Conservation (phyloP, 2,329 filamentous ascomycete genomes). For the Alternaria sp. region DNA sequence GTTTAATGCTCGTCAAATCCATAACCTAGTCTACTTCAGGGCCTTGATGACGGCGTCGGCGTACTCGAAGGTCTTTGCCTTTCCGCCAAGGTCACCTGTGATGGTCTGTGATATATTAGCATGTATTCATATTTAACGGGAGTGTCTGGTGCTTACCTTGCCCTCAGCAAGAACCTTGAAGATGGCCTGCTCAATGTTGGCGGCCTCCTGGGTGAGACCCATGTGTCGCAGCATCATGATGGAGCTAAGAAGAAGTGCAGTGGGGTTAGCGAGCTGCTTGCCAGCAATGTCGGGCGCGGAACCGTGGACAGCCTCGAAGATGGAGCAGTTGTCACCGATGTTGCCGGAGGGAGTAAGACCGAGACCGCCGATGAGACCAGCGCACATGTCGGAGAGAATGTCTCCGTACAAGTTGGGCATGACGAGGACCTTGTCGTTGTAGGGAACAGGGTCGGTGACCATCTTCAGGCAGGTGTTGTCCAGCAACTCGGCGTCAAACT, state of each 20-base stretch:
- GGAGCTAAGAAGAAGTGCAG: slow-evolving; percentile 89
- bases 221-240: slow-evolving; percentile 99
- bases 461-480: slow-evolving; percentile 99
- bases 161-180: slow-evolving; percentile 96
- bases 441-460: slow-evolving; percentile 92
- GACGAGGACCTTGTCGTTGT: slow-evolving; percentile 99
- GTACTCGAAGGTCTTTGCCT: slow-evolving; percentile 94
- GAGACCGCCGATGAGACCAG: slow-evolving; percentile 95
- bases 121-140: neutral
- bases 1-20: slow-evolving; percentile 34
- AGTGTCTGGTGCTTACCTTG: slow-evolving; percentile 64
- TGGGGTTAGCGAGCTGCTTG: slow-evolving; percentile 96
- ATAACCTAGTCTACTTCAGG: slow-evolving; percentile 50
- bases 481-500: slow-evolving; percentile 96
- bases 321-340: slow-evolving; percentile 98
- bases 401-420: slow-evolving; percentile 98
- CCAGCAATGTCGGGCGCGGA: slow-evolving; percentile 96
- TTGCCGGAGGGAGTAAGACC: slow-evolving; percentile 97
- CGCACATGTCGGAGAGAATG: slow-evolving; percentile 99
- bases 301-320: slow-evolving; percentile 99
- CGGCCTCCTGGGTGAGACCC: slow-evolving; percentile 83
- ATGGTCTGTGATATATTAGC: slow-evolving; percentile 61
- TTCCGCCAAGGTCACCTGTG: slow-evolving; percentile 95
- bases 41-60: slow-evolving; percentile 85
- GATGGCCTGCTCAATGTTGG: slow-evolving; percentile 89